Base-by-base conservation (phyloP, 1,284 basidiomycete genomes). In the Ganoderma resinaceum region DNA sequence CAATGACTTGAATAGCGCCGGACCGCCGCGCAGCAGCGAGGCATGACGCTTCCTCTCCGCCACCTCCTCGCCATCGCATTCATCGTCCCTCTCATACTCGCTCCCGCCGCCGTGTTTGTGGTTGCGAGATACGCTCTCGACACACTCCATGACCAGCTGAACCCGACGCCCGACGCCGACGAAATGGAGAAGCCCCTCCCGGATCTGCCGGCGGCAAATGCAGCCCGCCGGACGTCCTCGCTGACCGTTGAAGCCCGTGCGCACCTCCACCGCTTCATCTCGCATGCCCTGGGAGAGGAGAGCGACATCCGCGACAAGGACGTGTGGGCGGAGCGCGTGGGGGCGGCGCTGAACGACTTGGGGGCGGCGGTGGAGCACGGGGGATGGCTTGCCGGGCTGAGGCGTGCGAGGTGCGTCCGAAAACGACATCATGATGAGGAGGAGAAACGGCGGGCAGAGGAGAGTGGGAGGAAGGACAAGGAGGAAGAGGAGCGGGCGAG, bases 381-480 rank as follows among this genome's bases (percentile, higher is more conserved):
- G 7, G 76, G 76, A 31, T 80, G 78, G 78, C 67, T 80, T 23
- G 67, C 76, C 38, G 78, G 78, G 3, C 53, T 78, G n/a, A 74
- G 72, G 55, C 72, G 76, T 31, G 74, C 74, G 40, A 71, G 71
- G 66, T 66, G 63, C 35, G 65, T 70, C 52, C 64, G 70, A 35
- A 71, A 64, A 63, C 46, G 63, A 18, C 66, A 64, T 5, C 64
- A 68, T 31, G 62, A 72, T 18, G 75, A 73, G 33, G 61, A 67
- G 40, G 67, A 70, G 62, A 69, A 57, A 9, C 68, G 66, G 12
- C 20, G 40, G 12, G 59, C 46, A 14, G 58, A 72, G 66, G 73
- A 75, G 58, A 63, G 59, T 20, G 55, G 61, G 29, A 70, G 69
- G 66, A 74, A 69, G 62, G 76, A 72, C 58, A 73, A 72, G 66